Conservation (phyloP, 2,329 filamentous ascomycete species). For the Paecilomyces sp. region DNA sequence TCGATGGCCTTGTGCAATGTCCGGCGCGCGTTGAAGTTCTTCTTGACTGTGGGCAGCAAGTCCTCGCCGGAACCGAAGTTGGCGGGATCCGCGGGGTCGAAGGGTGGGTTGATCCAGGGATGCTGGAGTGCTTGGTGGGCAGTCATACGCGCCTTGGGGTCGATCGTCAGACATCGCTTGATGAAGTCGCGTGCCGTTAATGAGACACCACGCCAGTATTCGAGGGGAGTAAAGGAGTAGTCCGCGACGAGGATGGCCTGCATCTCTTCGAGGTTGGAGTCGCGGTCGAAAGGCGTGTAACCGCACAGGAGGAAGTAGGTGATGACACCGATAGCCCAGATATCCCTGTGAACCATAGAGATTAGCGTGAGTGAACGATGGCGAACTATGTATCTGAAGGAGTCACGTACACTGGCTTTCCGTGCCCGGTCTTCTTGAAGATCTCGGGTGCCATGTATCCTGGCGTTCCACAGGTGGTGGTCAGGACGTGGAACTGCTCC, state of each 20-base stretch:
- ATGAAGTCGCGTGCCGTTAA: conserved; percentile 85
- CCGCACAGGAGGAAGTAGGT: conserved; percentile 98
- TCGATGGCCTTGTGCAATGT: conserved; percentile 62
- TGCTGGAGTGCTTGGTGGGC: conserved; percentile 68
- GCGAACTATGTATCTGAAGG: background rate
- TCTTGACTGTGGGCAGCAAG: conserved; percentile 59
- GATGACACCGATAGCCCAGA: conserved; percentile 97
- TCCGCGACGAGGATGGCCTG: conserved; percentile 95
- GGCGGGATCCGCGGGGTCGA: conserved; percentile 33
- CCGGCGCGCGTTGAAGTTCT: conserved; percentile 61
- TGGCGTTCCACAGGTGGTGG: conserved; percentile 93
- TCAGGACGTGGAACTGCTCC: conserved; percentile 94
- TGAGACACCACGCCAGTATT: conserved; percentile 96
- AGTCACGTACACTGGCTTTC: conserved; percentile 74
- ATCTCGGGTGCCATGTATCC: conserved; percentile 99
- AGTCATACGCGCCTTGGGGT: conserved; percentile 80
- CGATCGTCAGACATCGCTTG: conserved; percentile 81
- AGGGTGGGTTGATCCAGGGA: conserved; percentile 56
- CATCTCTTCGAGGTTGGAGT: conserved; percentile 98
- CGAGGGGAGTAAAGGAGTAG: conserved; percentile 87
- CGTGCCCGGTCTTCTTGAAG: conserved; percentile 97
- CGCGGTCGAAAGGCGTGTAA: conserved; percentile 95
- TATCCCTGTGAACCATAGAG: conserved; percentile 49
- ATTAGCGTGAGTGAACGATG: conserved; percentile 1
- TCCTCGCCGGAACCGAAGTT: conserved; percentile 41